Conservation (phyloP, 257 asterid species). For the Dorcoceras hygrometricum region DNA sequence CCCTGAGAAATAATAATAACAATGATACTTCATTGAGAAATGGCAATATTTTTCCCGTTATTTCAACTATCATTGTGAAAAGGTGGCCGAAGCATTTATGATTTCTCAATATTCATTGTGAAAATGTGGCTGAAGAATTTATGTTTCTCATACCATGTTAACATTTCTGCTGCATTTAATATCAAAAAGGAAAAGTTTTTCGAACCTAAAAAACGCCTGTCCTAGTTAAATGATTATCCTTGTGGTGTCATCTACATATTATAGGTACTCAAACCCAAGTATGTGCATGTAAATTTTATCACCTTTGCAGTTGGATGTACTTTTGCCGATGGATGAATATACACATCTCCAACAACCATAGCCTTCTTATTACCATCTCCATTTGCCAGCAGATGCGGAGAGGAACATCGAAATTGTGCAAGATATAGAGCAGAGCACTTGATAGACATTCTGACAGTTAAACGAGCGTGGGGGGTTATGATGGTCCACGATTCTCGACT, state of each 20-base stretch:
- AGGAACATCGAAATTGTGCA: conserved; percentile 38
- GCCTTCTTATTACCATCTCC: conserved; percentile 49
- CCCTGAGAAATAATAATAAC: neutral
- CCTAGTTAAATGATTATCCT: neutral
- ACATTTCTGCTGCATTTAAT: neutral
- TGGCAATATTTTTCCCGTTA: neutral
- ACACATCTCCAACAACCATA: conserved; percentile 46
- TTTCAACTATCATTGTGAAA: neutral
- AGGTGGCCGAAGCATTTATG: neutral
- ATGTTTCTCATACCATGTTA: neutral
- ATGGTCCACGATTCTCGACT: conserved; percentile 10
- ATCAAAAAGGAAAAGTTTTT: neutral
- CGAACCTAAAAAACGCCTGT: neutral
- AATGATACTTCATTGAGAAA: neutral
- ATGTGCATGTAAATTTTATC: neutral
- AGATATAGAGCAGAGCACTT: conserved; percentile 56
- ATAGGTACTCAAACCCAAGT: neutral
- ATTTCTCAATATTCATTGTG: too few relatives aligned
- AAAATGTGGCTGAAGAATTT: neutral
- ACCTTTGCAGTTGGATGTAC: conserved; percentile 90
- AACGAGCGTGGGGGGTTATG: conserved; percentile 18
- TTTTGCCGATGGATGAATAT: conserved; percentile 80
- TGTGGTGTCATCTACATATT: neutral
- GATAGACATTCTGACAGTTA: conserved; percentile 60
- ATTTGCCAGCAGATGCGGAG: conserved; percentile 49